Base-by-base conservation (phyloP, 139 green algal species). In the Chara braunii region DNA sequence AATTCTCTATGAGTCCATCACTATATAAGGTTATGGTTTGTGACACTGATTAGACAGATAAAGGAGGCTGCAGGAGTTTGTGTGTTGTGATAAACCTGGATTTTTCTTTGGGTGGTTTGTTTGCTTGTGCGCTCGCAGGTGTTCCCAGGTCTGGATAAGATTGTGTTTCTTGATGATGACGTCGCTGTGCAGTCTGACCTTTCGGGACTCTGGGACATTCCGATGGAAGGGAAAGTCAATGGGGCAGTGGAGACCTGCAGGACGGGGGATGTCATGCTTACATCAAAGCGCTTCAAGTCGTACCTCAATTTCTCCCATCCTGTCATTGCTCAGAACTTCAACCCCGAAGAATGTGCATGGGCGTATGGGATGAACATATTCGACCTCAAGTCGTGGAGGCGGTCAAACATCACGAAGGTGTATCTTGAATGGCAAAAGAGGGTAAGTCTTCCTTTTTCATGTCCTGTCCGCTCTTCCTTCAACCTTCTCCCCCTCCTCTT, bases 331-430 rank as follows among this genome's bases (percentile, higher is more conserved):
- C 55, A 74, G 30, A 35, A 64, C 30, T 51, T 74, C 50, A 42
- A 74, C 65, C 65, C 54, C 3, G 9, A 40, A 2, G 57, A 26
- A 11, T 74, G 65, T 28, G 65, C 43, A 18, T 74, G 65, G 65
- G 65, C 65, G 42, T 74, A 74, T 45, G 65, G 65, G 24, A 74
- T 74, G 65, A 74, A 74, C 57, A 50, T 74, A 35, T 74, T 74
- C 44, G 65, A 74, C 57, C 33, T 74, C 24, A 8, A 37, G 1
- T 37, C 28, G 9, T 74, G 65, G 65, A 28, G 55, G 8, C 14
- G 44, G 2, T 36, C 24, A 24, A 28, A 45, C 11, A 35, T 74
- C n/a, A 74, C 65, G 6, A 56, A 37, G 26, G 43, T 74, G 12
- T 74, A 74, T 37, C 65, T 69, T 45, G 43, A 26, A 23, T 73